Base-by-base conservation (phyloP, 805 yeast species). In the Candida parachauliodes region DNA sequence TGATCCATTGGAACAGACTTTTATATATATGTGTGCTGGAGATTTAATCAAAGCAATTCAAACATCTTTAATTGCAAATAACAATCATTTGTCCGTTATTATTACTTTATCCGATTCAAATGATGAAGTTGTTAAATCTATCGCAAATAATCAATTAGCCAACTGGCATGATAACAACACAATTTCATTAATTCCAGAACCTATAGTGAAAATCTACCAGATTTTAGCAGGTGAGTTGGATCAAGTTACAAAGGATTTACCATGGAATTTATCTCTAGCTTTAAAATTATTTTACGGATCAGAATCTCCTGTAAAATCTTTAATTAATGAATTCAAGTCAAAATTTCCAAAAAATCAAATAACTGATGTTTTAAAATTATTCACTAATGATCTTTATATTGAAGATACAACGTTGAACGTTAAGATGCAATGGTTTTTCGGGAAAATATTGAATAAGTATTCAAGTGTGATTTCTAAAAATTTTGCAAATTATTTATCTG, bases 31-130 rank as follows among this genome's bases (percentile, higher is more conserved):
- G 8, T 67, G 78, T 22, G 64, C 74, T 4, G 80, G 83, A 37
- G 76, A 81, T 39, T 50, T 87, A 20, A 62, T 70, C 7, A 66
- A 67, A 19, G 97, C 98, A 1, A 66, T 81, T 5, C 65, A 68
- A 21, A 42, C 65, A 2, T 89, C 96, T 1, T 58, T 79, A 1
- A 61, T 70, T n/a, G 59, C 83, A 0, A 70, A 72, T 7, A 84
- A 85, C 49, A 60, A 74, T 4, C 95, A 89, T 55, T 58, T 91
- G 14, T 79, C 95, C 0, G 77, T 77, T 0, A 51, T 87, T 19
- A 57, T 91, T 9, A 72, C 96, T 0, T 61, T 84, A 29, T 55
- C 83, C 6, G 95, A 86, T 23, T 80, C 93, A 0, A 81, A 83
- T 47, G 84, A 81, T 46, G 70, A 70, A 1, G 67, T 70, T 1